Base-by-base conservation (phyloP, 2,329 filamentous ascomycete genomes). In the Colletotrichum melonis region DNA sequence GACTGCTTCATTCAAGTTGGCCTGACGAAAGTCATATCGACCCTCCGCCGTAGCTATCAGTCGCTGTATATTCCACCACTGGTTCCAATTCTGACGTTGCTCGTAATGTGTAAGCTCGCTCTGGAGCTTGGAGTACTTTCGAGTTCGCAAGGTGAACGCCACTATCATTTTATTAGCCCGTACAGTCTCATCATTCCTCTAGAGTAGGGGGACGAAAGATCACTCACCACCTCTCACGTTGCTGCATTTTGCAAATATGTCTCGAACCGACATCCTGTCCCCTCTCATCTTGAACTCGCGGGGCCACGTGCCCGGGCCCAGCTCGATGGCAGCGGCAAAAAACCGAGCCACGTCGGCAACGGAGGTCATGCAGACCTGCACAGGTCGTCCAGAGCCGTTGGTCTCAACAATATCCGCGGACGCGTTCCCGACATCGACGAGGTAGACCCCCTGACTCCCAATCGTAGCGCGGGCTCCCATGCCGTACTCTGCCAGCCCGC, bases 341-440 rank as follows among this genome's bases (percentile, higher is more conserved):
- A 93, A 94, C n/a, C 88, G 87, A 28, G 89, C 93, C 5, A 94
- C 89, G 77, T 95, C 93, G 75, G 90, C 86, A 19, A 91, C 89
- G 5, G 92, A 92, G 2, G 92, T 95, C 84, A 95, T 84, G 76
- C 89, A 92, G 6, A 95, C 82, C 8, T 83, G 86, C n/a, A 88
- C 87, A 0, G 85, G 82, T 30, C 86, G 82, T 0, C 88, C 88
- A 4, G 84, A 81, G 1, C 82, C 77, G 70, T 88, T 88, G n/a
- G 84, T 86, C 42, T 89, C 86, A 1, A 92, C 89, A 7, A 92
- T 88, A 75, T 91, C 88, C 2, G 92, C 92, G 22, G 84, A 86
- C 77, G 88, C 88, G 5, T 79, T 82, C 56, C 87, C 87, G 38
- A 93, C 82, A 78, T 95, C 86, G 75, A 94, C 84, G 63, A 95